Conservation (phyloP, 2,329 filamentous ascomycete species). For the Nannizziopsis barbatae region DNA sequence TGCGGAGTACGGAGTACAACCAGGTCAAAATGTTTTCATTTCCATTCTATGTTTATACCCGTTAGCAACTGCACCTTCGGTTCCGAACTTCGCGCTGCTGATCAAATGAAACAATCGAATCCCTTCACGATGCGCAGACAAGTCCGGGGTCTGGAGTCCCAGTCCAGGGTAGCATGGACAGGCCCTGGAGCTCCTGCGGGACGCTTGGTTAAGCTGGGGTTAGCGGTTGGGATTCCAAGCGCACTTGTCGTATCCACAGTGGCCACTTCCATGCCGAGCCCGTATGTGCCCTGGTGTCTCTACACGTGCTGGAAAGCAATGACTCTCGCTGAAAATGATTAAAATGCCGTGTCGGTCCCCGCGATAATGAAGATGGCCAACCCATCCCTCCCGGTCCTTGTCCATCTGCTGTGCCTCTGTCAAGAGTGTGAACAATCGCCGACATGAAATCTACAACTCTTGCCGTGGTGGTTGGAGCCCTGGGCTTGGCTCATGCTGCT, state of each 20-base stretch:
- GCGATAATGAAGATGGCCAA: background rate
- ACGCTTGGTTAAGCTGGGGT: background rate
- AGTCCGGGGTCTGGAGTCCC: no score
- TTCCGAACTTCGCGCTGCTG: background rate
- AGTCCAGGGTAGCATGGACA: no score
- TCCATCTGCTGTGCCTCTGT: slow-evolving; percentile 19
- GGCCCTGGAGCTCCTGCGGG: background rate
- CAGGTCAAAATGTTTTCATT: no score
- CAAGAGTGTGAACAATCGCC: slow-evolving; percentile 29
- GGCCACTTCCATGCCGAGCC: background rate
- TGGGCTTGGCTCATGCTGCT: slow-evolving; percentile 2
- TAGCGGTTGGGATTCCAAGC: background rate
- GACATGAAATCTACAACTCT: slow-evolving; percentile 4
- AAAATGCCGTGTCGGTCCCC: background rate
- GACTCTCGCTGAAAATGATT: background rate
- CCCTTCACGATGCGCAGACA: background rate
- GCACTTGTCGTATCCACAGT: background rate
- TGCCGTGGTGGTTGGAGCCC: slow-evolving; percentile 2
- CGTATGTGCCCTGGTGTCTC: background rate
- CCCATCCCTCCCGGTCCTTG: background rate
- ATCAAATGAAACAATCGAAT: slow-evolving; percentile 7
- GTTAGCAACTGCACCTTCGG: no score
- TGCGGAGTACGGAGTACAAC: no score
- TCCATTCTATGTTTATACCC: no score
- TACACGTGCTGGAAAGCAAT: slow-evolving; percentile 4